Evolutionary conservation across 805 yeast genomes (phyloP).

Genomic region (Spathaspora hagerdaliae): DNA sequence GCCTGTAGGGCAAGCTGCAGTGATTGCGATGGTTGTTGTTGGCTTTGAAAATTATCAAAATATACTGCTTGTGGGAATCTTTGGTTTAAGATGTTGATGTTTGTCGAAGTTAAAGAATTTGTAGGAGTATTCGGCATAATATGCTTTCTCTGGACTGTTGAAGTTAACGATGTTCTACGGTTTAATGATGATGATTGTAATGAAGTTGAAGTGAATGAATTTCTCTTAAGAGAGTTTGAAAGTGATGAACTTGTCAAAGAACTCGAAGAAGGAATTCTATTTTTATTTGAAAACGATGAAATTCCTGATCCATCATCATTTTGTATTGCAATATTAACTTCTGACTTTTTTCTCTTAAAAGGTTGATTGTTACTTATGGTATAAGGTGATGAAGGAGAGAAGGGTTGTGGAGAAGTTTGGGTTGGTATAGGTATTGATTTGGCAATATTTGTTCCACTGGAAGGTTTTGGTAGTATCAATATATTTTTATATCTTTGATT

Average conservation of each 20-base stretch:
- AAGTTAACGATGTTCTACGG: conserved; percentile 9
- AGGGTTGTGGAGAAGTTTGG: conserved; percentile 5
- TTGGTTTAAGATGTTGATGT: conserved; percentile 20
- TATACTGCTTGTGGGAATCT: conserved; percentile 13
- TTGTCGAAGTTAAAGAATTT: conserved; percentile 20
- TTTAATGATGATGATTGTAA: conserved; percentile 3
- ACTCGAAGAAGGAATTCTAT: conserved; percentile 5
- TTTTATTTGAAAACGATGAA: conserved; percentile 6
- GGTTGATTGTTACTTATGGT: conserved; percentile 21
- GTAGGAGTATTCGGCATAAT: conserved; percentile 7
- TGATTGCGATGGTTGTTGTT: conserved; percentile 2
- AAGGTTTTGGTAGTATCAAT: conserved; percentile 39
- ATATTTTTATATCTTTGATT: conserved; percentile 32
- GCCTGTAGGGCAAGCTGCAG: background rate
- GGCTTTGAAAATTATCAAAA: conserved; percentile 15
- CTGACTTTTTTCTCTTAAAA: conserved; percentile 42
- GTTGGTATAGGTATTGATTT: conserved; percentile 31
- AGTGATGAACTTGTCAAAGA: conserved; percentile 5
- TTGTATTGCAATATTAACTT: conserved; percentile 16
- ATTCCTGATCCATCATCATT: background rate
- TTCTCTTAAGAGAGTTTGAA: conserved; percentile 8
- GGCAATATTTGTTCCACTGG: conserved; percentile 7
- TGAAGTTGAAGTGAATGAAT: conserved; percentile 6
- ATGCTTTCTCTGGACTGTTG: conserved; percentile 1
- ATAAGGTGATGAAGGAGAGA: conserved; percentile 8